Percentiles rank a stretch among this genome's conserved stretches.
phyloP scores from a whole-genome alignment of 179 eudicot species.

The Nepenthes alata region DNA sequence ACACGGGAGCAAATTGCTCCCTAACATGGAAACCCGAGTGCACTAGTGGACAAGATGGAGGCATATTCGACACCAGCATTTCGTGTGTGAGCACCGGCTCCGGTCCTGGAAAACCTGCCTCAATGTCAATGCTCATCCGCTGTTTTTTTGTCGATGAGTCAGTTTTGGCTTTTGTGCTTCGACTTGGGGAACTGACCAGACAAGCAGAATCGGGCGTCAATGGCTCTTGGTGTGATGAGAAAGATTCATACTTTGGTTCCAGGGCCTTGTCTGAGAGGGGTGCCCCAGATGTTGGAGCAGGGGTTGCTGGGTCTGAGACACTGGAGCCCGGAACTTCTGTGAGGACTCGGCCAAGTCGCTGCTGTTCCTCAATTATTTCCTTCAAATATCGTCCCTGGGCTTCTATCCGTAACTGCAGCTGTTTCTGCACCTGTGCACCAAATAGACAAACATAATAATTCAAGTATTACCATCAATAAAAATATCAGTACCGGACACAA shows the following conservation, averaged over 20 bases:
- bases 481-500: no score
- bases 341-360: conserved; percentile 33
- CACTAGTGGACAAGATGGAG: conserved; percentile 25
- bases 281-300: conserved; percentile 33
- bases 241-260: conserved; percentile 32
- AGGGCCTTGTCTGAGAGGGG: conserved; percentile 21
- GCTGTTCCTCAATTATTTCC: conserved; percentile 60
- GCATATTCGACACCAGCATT: conserved; percentile 37
- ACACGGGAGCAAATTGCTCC: conserved; percentile 22
- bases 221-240: conserved; percentile 35
- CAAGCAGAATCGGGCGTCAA: conserved; percentile 38
- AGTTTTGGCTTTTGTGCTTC: conserved; percentile 17
- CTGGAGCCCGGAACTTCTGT: conserved; percentile 30
- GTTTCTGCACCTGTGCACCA: conserved; percentile 44
- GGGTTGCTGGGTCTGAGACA: conserved; percentile 35
- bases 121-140: conserved; percentile 13
- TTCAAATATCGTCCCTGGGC: conserved; percentile 59
- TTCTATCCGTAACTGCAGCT: conserved; percentile 52
- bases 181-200: conserved; percentile 19
- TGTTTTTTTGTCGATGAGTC: conserved; percentile 29
- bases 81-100: conserved; percentile 25
- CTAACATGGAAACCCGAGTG: conserved; percentile 17
- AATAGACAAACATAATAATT: no score
- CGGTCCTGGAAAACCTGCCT: conserved; percentile 12
- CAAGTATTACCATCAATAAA: no score